These are phyloP conservation scores for Tilletia indica DNA, from an alignment of 1,284 basidiomycete genomes.

Conservation along the genomic window DNA sequence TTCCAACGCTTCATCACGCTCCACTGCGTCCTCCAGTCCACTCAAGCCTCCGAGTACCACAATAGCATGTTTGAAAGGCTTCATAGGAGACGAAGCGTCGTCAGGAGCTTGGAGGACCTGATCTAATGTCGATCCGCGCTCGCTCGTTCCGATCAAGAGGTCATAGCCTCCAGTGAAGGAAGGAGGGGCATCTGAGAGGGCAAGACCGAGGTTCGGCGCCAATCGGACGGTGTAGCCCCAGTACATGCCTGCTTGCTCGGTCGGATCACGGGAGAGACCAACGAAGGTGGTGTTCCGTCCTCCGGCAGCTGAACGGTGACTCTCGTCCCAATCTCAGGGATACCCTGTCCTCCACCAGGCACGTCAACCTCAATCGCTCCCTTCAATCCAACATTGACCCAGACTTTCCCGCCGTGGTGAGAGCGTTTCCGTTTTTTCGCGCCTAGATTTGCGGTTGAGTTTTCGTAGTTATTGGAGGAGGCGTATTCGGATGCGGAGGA, in stretches of 20 bases:
- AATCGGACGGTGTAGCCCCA: slow-evolving; percentile 54
- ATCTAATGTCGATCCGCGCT: slow-evolving; percentile 42
- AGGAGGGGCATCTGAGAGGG: slow-evolving; percentile 33
- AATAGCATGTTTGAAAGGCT: slow-evolving; percentile 38
- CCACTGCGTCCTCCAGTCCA: slow-evolving; percentile 52
- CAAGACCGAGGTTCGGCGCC: slow-evolving; percentile 34
- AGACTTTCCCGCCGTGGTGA: slow-evolving; percentile 23
- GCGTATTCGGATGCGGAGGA: not conserved
- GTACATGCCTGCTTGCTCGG: slow-evolving; percentile 41
- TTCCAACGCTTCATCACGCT: slow-evolving; percentile 39
- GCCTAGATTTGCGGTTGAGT: not conserved
- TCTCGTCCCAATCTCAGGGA: slow-evolving; percentile 31
- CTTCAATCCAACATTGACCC: slow-evolving; percentile 49
- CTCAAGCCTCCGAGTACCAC: slow-evolving; percentile 51
- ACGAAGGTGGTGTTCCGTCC: slow-evolving; percentile 14
- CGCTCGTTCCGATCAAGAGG: slow-evolving; percentile 52
- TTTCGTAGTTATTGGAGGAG: slow-evolving; percentile 5
- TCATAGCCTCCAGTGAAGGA: slow-evolving; percentile 37
- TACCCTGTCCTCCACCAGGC: not conserved
- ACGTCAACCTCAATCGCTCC: slow-evolving; percentile 39
- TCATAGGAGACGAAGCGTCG: slow-evolving; percentile 16
- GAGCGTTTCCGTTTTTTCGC: not conserved
- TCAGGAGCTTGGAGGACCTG: slow-evolving; percentile 8
- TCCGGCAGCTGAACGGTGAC: slow-evolving; percentile 48
- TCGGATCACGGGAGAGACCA: slow-evolving; percentile 49